Evolutionary conservation across 2,329 filamentous ascomycete genomes (phyloP).

Genomic region (Apiospora saccharicola): DNA sequence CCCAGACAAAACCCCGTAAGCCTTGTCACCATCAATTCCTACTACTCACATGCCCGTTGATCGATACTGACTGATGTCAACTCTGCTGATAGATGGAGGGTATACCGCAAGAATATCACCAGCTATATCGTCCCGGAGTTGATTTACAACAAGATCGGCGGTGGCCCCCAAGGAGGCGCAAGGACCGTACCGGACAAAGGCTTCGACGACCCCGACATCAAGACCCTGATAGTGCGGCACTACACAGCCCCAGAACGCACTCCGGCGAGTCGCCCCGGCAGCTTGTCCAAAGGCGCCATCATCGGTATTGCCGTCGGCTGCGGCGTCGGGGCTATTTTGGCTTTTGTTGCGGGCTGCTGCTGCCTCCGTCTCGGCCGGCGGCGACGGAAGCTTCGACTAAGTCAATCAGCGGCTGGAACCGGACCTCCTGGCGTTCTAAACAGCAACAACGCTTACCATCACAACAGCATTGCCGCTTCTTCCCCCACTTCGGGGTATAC

Average conservation of each 20-base stretch:
- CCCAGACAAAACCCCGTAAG: conserved; percentile 45
- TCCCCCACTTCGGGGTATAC: neutral
- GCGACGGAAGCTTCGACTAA: neutral
- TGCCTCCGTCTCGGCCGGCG: neutral
- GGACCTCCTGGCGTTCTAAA: neutral
- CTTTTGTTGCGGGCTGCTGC: neutral
- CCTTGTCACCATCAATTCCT: neutral
- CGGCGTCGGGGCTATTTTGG: conserved; percentile 17
- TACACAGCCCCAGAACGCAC: conserved; percentile 54
- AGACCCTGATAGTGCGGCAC: conserved; percentile 59
- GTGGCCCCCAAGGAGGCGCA: conserved; percentile 59
- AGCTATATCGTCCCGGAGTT: conserved; percentile 62
- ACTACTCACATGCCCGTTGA: neutral
- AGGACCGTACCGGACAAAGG: conserved; percentile 55
- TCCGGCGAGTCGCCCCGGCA: conserved; percentile 54
- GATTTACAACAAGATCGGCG: conserved; percentile 59
- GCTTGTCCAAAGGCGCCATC: conserved; percentile 5
- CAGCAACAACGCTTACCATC: neutral
- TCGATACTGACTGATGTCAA: neutral
- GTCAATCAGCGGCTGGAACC: neutral
- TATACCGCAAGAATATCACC: conserved; percentile 57
- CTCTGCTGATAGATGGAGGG: conserved; percentile 50
- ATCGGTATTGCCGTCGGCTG: conserved; percentile 21
- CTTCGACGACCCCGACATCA: conserved; percentile 60
- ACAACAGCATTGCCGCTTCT: neutral